Evolutionary conservation across 148 eudicot species (phyloP).

Genomic region (Gaultheria prostrata): DNA sequence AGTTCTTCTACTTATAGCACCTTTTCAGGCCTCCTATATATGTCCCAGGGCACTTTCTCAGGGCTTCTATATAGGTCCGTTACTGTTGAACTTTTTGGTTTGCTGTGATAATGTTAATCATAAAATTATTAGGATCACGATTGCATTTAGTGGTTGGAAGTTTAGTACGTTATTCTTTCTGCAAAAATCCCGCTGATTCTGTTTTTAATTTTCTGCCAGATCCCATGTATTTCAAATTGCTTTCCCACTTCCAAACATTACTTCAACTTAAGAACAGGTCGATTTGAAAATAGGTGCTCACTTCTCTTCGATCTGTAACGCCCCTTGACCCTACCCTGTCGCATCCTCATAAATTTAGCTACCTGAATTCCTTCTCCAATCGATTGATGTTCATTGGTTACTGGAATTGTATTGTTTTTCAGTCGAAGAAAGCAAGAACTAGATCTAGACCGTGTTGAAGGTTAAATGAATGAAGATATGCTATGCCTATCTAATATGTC

Average conservation of each 20-base stretch:
- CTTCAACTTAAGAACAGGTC: neutral
- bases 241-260: neutral
- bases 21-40: neutral
- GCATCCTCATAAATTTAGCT: neutral
- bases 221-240: neutral
- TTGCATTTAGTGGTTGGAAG: neutral
- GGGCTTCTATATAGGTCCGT: neutral
- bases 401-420: neutral
- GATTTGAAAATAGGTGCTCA: neutral
- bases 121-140: neutral
- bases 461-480: neutral
- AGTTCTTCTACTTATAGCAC: slow-evolving; percentile 17
- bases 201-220: neutral
- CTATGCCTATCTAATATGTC: neutral
- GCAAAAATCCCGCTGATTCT: neutral
- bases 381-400: neutral
- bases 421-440: neutral
- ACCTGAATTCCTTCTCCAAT: neutral
- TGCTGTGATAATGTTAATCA: neutral
- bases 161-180: neutral
- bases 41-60: neutral
- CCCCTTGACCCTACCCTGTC: neutral
- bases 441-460: neutral
- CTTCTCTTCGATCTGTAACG: neutral
- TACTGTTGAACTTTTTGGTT: neutral